These are phyloP conservation scores for Starmerella scarabaei DNA, from an alignment of 805 yeast genomes.

Conservation along the genomic window DNA sequence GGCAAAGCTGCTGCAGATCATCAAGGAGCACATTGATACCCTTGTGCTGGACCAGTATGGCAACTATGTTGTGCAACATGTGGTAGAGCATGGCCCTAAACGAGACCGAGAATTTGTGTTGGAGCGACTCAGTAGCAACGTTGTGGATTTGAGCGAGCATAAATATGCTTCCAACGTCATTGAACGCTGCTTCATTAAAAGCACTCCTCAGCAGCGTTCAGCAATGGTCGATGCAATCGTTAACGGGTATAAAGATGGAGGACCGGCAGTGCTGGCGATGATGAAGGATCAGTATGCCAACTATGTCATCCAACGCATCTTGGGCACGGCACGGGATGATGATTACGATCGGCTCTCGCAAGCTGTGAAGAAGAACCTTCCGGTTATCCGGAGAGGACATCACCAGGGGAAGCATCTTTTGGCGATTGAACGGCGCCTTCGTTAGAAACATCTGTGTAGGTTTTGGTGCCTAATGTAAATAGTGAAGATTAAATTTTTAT, in stretches of 20 bases:
- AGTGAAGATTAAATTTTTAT: not conserved
- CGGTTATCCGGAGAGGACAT: conserved; percentile 53
- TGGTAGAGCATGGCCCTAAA: conserved; percentile 61
- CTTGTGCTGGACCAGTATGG: conserved; percentile 95
- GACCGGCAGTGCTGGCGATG: conserved; percentile 63
- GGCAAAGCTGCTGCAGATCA: conserved; percentile 50
- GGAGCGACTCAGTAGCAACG: conserved; percentile 52
- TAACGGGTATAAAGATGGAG: conserved; percentile 17
- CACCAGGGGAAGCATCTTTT: conserved; percentile 73
- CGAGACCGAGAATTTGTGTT: conserved; percentile 51
- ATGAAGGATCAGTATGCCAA: conserved; percentile 97
- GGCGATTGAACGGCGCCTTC: conserved; percentile 50
- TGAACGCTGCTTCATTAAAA: conserved; percentile 77
- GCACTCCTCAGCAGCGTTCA: conserved; percentile 48
- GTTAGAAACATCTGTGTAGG: no score
- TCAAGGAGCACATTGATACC: conserved; percentile 56
- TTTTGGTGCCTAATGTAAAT: not conserved
- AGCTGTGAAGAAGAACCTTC: conserved; percentile 68
- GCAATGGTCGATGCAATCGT: conserved; percentile 51
- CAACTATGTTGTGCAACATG: conserved; percentile 93
- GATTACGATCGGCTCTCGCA: conserved; percentile 58
- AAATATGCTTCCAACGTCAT: conserved; percentile 97
- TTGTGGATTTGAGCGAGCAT: conserved; percentile 80
- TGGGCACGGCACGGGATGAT: conserved; percentile 61
- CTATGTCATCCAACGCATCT: conserved; percentile 89